Percentiles rank a stretch among this genome's conserved stretches.
These are phyloP conservation scores for Maudiozyma bulderi DNA, from an alignment of 805 yeast species.

Conservation along the genomic window DNA sequence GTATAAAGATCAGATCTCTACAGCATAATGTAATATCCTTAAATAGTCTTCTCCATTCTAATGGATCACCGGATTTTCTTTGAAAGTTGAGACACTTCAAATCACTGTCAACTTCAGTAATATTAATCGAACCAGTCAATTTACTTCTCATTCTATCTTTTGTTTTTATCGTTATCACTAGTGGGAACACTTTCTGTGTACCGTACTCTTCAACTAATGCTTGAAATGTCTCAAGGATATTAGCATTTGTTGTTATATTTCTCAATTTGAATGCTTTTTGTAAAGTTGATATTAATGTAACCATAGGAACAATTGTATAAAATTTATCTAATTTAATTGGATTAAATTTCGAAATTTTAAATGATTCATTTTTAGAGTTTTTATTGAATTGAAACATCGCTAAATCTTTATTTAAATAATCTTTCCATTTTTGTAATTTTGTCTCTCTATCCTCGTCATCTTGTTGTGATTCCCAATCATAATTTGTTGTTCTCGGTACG, in stretches of 20 bases:
- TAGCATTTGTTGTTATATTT: conserved; percentile 18
- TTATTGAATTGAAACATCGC: conserved; percentile 20
- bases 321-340: conserved; percentile 25
- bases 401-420: conserved; percentile 17
- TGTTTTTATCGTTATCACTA: conserved; percentile 31
- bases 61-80: conserved; percentile 54
- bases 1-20: conserved; percentile 45
- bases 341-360: conserved; percentile 10
- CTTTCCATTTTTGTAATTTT: conserved; percentile 19
- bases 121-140: conserved; percentile 39
- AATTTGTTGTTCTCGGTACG: not conserved
- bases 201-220: conserved; percentile 7
- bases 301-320: conserved; percentile 21
- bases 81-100: conserved; percentile 45
- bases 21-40: conserved; percentile 47
- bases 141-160: conserved; percentile 38
- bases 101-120: conserved; percentile 32
- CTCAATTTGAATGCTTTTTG: conserved; percentile 23
- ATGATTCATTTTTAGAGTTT: conserved; percentile 1
- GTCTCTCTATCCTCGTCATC: not conserved
- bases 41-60: conserved; percentile 65
- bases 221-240: conserved; percentile 15
- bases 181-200: conserved; percentile 28
- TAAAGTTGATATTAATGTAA: conserved; percentile 19
- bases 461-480: not conserved